Evolutionary conservation across 495 filamentous ascomycete species (phyloP).

Genomic region (Talaromyces wortmannii): DNA sequence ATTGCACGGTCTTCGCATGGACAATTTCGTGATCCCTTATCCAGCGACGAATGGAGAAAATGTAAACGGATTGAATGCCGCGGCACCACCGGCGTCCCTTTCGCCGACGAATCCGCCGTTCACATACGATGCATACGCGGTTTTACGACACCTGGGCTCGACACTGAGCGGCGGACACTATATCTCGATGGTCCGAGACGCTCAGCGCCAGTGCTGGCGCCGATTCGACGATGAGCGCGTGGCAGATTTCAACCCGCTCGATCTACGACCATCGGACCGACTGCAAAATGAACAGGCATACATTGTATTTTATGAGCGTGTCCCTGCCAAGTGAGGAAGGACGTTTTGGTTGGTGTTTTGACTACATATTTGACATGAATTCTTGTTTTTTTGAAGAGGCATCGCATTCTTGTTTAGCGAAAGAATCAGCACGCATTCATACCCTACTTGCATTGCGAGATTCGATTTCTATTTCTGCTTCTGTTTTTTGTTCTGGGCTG

Average conservation of each 20-base stretch:
- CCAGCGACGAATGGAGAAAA: conserved; percentile 21
- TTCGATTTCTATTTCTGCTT: too few relatives aligned
- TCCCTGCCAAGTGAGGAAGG: conserved; percentile 39
- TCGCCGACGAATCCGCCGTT: conserved; percentile 55
- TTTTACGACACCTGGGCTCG: conserved; percentile 59
- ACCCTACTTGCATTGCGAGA: neutral
- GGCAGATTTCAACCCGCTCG: conserved; percentile 50
- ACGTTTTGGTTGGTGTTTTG: neutral
- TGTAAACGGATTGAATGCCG: conserved; percentile 16
- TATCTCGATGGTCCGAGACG: conserved; percentile 57
- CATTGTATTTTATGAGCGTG: conserved; percentile 59
- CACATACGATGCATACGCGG: conserved; percentile 65
- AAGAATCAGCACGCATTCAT: neutral
- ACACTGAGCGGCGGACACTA: conserved; percentile 65
- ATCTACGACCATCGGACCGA: conserved; percentile 35
- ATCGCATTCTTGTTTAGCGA: neutral
- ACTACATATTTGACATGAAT: neutral
- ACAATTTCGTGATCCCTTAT: conserved; percentile 43
- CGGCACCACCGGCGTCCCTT: conserved; percentile 19
- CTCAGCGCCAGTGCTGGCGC: conserved; percentile 54
- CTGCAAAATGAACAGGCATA: conserved; percentile 61
- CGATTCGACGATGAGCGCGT: conserved; percentile 58
- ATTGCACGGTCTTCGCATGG: conserved; percentile 55
- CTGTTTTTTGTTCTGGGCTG: too few relatives aligned
- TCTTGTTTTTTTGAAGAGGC: neutral